These are phyloP conservation scores for Physaria fendleri DNA, from an alignment of 345 rosid species.

Conservation along the genomic window DNA sequence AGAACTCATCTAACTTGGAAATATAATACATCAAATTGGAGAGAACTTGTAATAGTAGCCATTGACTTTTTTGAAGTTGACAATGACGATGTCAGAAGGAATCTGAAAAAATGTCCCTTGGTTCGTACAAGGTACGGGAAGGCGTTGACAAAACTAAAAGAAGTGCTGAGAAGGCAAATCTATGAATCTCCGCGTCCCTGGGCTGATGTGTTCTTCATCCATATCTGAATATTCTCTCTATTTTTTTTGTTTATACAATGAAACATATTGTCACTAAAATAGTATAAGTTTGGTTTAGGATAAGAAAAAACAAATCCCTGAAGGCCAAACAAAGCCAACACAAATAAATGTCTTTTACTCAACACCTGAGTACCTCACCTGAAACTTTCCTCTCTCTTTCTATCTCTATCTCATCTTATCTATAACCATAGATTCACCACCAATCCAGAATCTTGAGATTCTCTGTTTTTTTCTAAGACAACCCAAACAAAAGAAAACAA, in stretches of 20 bases:
- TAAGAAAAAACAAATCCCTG: too few relatives aligned
- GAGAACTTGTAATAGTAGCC: neutral
- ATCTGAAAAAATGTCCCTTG: constrained; percentile 19
- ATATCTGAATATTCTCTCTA: neutral
- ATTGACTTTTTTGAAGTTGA: constrained; percentile 21
- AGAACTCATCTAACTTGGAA: neutral
- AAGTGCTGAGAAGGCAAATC: constrained; percentile 31
- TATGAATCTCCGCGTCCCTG: constrained; percentile 30
- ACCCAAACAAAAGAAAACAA: neutral
- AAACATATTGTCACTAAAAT: constrained; percentile 15
- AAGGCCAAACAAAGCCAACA: too few relatives aligned
- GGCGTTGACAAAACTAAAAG: constrained; percentile 28
- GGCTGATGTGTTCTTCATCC: constrained; percentile 21
- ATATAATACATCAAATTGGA: neutral
- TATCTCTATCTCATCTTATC: constrained; percentile 10
- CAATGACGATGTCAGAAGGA: constrained; percentile 6
- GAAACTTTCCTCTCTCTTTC: neutral
- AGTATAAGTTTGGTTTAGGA: neutral
- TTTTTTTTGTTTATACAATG: constrained; percentile 6
- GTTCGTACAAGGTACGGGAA: constrained; percentile 6
- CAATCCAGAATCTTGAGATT: neutral
- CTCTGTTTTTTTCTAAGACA: neutral
- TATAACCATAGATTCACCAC: neutral
- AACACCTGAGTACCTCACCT: constrained; percentile 25
- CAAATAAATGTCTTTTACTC: neutral